Conservation (phyloP, 495 filamentous ascomycete genomes). For the Bryoglossum gracile region DNA sequence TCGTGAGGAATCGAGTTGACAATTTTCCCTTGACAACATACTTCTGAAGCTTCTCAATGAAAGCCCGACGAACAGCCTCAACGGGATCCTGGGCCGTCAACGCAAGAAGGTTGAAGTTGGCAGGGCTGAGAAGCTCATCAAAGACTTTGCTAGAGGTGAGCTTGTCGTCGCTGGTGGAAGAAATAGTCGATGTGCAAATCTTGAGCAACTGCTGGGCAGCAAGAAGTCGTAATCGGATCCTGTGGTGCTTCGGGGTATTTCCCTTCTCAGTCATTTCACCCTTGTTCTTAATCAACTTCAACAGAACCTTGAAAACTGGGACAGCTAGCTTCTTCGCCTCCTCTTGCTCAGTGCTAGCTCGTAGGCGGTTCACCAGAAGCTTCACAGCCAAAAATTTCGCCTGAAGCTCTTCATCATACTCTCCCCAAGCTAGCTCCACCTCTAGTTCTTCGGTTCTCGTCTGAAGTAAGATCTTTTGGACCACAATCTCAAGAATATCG, state of each 20-base stretch:
- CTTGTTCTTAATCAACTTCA: slow-evolving; percentile 59
- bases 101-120: slow-evolving; percentile 73
- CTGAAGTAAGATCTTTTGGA: slow-evolving; percentile 66
- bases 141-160: slow-evolving; percentile 66
- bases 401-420: slow-evolving; percentile 69
- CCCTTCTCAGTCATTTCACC: slow-evolving; percentile 73
- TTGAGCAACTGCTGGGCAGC: slow-evolving; percentile 74
- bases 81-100: slow-evolving; percentile 70
- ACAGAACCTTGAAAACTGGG: slow-evolving; percentile 71
- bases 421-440: slow-evolving; percentile 53
- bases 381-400: slow-evolving; percentile 87
- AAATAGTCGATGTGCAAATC: too few relatives aligned
- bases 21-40: slow-evolving; percentile 65
- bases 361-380: slow-evolving; percentile 78
- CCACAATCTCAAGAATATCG: slow-evolving; percentile 68
- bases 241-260: slow-evolving; percentile 67
- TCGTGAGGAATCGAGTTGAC: slow-evolving; percentile 70
- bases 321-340: slow-evolving; percentile 56
- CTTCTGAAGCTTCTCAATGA: slow-evolving; percentile 80
- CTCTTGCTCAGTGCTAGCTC: slow-evolving; percentile 52
- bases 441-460: slow-evolving; percentile 49
- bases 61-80: slow-evolving; percentile 65
- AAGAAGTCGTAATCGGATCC: slow-evolving; percentile 66
- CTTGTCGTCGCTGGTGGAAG: too few relatives aligned
- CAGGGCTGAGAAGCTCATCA: slow-evolving; percentile 64